phyloP scores from a whole-genome alignment of 202 grass and related monocot genomes.

The Zizania palustris region DNA sequence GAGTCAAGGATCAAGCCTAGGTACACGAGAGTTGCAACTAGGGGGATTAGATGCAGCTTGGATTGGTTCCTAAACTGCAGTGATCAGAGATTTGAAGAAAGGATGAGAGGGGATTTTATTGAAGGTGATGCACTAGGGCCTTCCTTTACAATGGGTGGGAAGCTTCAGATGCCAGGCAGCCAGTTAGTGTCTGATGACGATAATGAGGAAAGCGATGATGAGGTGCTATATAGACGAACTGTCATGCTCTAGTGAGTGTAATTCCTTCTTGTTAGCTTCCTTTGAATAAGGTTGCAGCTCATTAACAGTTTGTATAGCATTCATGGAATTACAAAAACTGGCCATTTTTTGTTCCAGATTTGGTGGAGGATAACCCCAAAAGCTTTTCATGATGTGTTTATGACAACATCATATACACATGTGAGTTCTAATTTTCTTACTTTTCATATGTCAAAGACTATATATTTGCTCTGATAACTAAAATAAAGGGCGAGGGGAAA shows the following conservation, averaged over 20 bases:
- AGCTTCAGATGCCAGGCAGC: slow-evolving; percentile 78
- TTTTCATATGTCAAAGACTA: slow-evolving; percentile 17
- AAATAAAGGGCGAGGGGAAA: neutral
- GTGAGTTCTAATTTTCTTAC: slow-evolving; percentile 32
- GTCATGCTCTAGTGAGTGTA: slow-evolving; percentile 77
- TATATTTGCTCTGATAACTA: neutral
- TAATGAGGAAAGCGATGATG: slow-evolving; percentile 75
- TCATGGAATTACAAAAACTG: neutral
- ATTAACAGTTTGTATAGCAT: neutral
- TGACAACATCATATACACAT: neutral
- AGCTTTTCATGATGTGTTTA: slow-evolving; percentile 7
- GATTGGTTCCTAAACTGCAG: slow-evolving; percentile 98
- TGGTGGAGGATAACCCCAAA: slow-evolving; percentile 20
- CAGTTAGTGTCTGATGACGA: slow-evolving; percentile 71
- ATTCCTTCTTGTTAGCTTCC: slow-evolving; percentile 11
- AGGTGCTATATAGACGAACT: slow-evolving; percentile 85
- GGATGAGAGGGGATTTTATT: slow-evolving; percentile 82
- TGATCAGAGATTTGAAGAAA: slow-evolving; percentile 87
- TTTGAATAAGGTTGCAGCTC: neutral
- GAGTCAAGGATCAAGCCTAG: slow-evolving; percentile 93
- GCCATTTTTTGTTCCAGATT: slow-evolving; percentile 33
- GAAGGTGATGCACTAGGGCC: slow-evolving; percentile 74
- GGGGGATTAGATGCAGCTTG: slow-evolving; percentile 72
- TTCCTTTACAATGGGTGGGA: slow-evolving; percentile 86
- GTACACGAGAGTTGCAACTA: slow-evolving; percentile 61